These are phyloP conservation scores for Nakazawaea anatomiae DNA, from an alignment of 805 yeast genomes.

Conservation along the genomic window DNA sequence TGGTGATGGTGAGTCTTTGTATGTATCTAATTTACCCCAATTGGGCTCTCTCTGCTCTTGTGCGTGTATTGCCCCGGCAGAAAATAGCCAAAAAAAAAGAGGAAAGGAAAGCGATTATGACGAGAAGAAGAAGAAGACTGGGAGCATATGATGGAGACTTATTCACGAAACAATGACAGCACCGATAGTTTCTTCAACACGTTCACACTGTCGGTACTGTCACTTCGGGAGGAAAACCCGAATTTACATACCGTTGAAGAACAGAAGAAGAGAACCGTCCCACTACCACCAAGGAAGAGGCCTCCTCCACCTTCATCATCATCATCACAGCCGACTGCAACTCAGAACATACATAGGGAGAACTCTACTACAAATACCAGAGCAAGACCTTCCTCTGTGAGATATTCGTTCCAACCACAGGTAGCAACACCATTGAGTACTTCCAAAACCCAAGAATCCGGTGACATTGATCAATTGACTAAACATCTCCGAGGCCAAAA, in stretches of 20 bases:
- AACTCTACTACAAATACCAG: not conserved
- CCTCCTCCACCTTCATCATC: not conserved
- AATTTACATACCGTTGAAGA: conserved; percentile 17
- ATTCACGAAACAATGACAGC: conserved; percentile 1
- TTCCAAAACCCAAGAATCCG: not conserved
- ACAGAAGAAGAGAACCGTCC: not conserved
- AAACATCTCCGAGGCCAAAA: conserved; percentile 17
- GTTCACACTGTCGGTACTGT: not conserved
- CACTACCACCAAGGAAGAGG: not conserved
- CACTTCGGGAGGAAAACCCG: conserved; percentile 15
- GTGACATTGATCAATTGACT: conserved; percentile 3
- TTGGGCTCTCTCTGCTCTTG: too few relatives aligned
- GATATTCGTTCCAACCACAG: not conserved
- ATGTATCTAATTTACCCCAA: too few relatives aligned
- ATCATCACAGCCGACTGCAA: not conserved
- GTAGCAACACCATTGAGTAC: not conserved
- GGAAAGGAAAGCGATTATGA: not conserved
- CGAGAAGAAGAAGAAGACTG: too few relatives aligned
- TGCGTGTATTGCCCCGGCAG: too few relatives aligned
- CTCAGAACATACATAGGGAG: not conserved
- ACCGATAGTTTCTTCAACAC: conserved; percentile 4
- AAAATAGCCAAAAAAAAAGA: not conserved
- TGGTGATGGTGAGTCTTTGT: too few relatives aligned
- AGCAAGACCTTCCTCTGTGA: not conserved
- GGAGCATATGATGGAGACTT: not conserved